Base-by-base conservation (phyloP, 805 yeast genomes). In the Tetrapisispora nanseiensis region DNA sequence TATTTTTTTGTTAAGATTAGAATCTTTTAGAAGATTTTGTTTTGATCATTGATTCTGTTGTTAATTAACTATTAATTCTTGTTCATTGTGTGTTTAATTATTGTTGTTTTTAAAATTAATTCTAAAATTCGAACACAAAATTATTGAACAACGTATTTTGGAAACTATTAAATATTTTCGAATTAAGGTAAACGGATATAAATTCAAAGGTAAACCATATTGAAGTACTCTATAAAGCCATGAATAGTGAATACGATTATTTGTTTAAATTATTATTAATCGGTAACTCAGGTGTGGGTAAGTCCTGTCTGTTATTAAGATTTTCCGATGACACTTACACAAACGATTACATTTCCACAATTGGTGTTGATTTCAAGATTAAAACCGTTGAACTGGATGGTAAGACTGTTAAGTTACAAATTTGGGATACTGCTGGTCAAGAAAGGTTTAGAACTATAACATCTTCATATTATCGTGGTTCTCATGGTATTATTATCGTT, bases 351-450 rank as follows among this genome's bases (percentile, higher is more conserved):
- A 89, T 92, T 59, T 86, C 96, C 44, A 92, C 98, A 36, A 92
- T 92, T 62, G 98, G 98, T 44, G 97, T 92, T 41, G 98, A 92
- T 65, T 92, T 92, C 73, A 76, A 76, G 57, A 83, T 83, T 62
- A 80, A 87, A 70, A 84, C 92, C 39, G 82, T 84, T 43, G 97
- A 92, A 62, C 73, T 92, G 47, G 97, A 92, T 56, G 97, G 97
- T 51, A 92, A 92, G 72, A 86, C 95, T 42, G 92, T 92, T 63
- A 92, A 92, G 69, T 76, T 92, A 61, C 98, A 92, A 70, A 90
- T 92, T 61, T 92, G 98, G 98, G 98, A 92, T 63, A 92, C 98
- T 43, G 98, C 97, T 11, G 98, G 98, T 37, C 98, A 92, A 71
- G 98, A 92, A 67, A 74, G 98, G 56, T 92, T 92, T 71, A 81